Base-by-base conservation (phyloP, 2,329 filamentous ascomycete genomes). In the Phyllosticta citribraziliensis region DNA sequence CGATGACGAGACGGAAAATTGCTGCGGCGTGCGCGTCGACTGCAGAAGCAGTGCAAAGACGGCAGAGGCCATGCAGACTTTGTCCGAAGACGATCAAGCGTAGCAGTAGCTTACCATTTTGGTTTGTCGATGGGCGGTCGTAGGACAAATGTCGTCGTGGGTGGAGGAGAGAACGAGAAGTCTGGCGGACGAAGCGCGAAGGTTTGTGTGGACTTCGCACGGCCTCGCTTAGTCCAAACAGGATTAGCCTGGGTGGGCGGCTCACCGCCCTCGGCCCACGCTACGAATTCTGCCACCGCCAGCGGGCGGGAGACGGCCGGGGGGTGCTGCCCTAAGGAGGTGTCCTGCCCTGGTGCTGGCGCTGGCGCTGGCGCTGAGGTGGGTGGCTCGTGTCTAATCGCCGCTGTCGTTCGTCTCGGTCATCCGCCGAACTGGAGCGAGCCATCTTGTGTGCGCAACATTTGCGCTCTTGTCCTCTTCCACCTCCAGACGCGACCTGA, bases 111-210 rank as follows among this genome's bases (percentile, higher is more conserved):
- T 57, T 61, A 61, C 59, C 59, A 61, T 61, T 57, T 53, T 61
- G 55, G n/a, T 47, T 61, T 61, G 59, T 61, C 59, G 59, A 54
- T 19, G 30, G 52, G 59, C 59, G 59, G 59, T 57, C 59, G 59
- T 53, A 20, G 59, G 59, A 61, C 55, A 53, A 40, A 52, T 50
- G 59, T 56, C 59, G 59, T 61, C 59, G 59, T 57, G 54, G 59
- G 51, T 61, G 54, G 35, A 52, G 54, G 8, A 55, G 58, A 30
- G 40, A 53, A 61, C 30, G 22, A 19, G 19, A 40, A 40, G 22
- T 27, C 27, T 14, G 22, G 22, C 22, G 22, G 22, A 22, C 3
- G 52, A 33, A 24, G 14, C 52, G 52, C 52, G 58, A 25, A 51
- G 25, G 54, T 55, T 33, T 55, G 55, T 56, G 58, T 52, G 58